Conservation (phyloP, 2,329 filamentous ascomycete species). For the Gaeumannomyces tritici region DNA sequence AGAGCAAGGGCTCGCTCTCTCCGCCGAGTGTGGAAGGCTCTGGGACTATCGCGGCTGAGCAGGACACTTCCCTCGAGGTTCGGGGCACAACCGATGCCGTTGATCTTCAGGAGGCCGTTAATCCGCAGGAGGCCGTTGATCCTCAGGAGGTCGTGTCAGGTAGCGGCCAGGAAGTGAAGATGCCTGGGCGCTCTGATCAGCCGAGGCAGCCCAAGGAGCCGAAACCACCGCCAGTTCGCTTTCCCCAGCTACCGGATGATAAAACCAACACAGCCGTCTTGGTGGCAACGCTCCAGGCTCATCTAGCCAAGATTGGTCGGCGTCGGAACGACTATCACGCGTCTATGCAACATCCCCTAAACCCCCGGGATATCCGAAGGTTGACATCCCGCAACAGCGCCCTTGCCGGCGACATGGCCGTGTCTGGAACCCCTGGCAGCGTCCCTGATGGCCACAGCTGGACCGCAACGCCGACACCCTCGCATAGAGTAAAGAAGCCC, state of each 20-base stretch:
- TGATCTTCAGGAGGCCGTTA: too few species aligned
- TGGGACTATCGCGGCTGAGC: neutral
- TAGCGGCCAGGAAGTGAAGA: neutral
- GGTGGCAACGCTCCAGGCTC: slow-evolving; percentile 29
- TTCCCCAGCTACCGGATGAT: slow-evolving; percentile 32
- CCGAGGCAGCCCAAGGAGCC: slow-evolving; percentile 12
- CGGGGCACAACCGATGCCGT: neutral
- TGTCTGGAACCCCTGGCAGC: neutral
- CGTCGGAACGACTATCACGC: slow-evolving; percentile 14
- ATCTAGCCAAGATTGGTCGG: slow-evolving; percentile 21
- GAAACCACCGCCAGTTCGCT: slow-evolving; percentile 18
- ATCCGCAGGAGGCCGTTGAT: neutral
- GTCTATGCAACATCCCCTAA: slow-evolving; percentile 6
- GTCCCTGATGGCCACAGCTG: too few species aligned
- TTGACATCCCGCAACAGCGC: neutral
- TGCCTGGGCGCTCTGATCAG: slow-evolving; percentile 3
- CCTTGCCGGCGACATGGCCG: neutral
- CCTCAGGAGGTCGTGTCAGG: neutral
- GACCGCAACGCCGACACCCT: neutral
- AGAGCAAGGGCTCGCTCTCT: neutral
- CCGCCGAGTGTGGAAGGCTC: neutral
- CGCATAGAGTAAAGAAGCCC: neutral
- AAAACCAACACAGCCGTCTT: slow-evolving; percentile 35
- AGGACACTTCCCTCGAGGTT: neutral
- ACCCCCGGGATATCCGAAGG: neutral